Base-by-base conservation (phyloP, 495 filamentous ascomycete species). In the Penicillium robsamsonii region DNA sequence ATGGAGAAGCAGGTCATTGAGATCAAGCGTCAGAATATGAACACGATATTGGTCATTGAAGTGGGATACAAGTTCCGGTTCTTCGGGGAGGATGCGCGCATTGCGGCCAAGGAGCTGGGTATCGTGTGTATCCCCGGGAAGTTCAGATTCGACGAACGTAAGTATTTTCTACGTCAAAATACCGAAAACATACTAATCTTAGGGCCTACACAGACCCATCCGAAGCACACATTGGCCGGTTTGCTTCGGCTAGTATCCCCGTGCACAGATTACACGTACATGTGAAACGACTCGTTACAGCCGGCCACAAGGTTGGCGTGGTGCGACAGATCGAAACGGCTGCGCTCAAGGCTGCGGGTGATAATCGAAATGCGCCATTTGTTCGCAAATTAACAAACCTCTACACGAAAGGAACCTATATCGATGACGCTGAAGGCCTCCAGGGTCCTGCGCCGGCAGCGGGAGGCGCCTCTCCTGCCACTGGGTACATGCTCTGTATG, bases 11-110 rank as follows among this genome's bases (percentile, higher is more conserved):
- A 97, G 61, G 84, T 95, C 35, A 79, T 98, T 13, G 91, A 96
- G 18, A 96, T 98, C 62, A 98, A 98, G 75, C 80, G 84, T 52
- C 90, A 92, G 59, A 82, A 97, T 68, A 86, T 91, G 78, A 92
- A 96, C 63, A 93, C 92, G 0, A 55, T 97, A 9, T 72, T 99
- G 38, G 84, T 96, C 3, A 84, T 97, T 18, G 92, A 99, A 64
- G 94, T 99, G 5, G 94, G 94, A 27, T 99, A 99, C 69, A 99
- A 99, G 69, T 99, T 94, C 75, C 83, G 87, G 41, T 96, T 99
- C 76, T 96, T 96, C 64, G 94, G 95, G n/a, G 93, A 97, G 64
- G 94, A 99, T 77, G 94, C 94, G 6, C 82, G 91, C 53, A 81
- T 85, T 53, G 95, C 94, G 15, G 88, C 92, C 6, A 96, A 94